Conservation (phyloP, 2,329 filamentous ascomycete species). For the Monosporascus sp. region DNA sequence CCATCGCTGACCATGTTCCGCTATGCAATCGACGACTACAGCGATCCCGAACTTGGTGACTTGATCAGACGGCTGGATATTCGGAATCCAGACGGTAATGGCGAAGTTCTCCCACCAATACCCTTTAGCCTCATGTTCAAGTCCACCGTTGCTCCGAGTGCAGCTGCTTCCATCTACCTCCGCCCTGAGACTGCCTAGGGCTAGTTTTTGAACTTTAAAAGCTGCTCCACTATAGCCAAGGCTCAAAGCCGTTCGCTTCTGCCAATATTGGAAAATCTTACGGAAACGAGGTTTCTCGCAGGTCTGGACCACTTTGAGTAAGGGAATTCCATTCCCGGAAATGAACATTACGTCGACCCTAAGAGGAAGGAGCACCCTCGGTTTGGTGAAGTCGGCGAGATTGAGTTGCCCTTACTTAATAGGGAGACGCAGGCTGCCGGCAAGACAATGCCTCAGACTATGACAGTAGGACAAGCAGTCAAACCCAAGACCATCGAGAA, state of each 20-base stretch:
- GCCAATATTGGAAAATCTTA: slow-evolving; percentile 67
- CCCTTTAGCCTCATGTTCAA: slow-evolving; percentile 71
- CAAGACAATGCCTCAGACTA: slow-evolving; percentile 49
- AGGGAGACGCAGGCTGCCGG: slow-evolving; percentile 56
- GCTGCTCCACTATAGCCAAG: slow-evolving; percentile 62
- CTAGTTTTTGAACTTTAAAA: slow-evolving; percentile 66
- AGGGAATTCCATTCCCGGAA: slow-evolving; percentile 66
- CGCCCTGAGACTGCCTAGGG: slow-evolving; percentile 64
- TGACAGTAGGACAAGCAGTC: slow-evolving; percentile 59
- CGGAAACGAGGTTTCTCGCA: slow-evolving; percentile 64
- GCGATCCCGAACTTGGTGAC: slow-evolving; percentile 55
- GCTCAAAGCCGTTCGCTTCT: slow-evolving; percentile 64
- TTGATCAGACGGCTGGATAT: slow-evolving; percentile 62
- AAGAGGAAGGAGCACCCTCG: slow-evolving; percentile 61
- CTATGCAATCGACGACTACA: slow-evolving; percentile 55
- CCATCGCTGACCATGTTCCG: no score
- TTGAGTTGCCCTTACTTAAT: slow-evolving; percentile 56
- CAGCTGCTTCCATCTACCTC: slow-evolving; percentile 55
- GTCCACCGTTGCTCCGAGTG: slow-evolving; percentile 61
- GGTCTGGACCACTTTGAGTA: slow-evolving; percentile 59
- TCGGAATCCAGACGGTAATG: slow-evolving; percentile 56
- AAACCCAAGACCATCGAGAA: slow-evolving; percentile 58
- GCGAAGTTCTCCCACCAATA: slow-evolving; percentile 53
- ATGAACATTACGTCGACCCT: slow-evolving; percentile 65
- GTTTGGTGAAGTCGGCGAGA: slow-evolving; percentile 55